Evolutionary conservation across 306 rosid species (phyloP).

Genomic region (Macrotyloma uniflorum): DNA sequence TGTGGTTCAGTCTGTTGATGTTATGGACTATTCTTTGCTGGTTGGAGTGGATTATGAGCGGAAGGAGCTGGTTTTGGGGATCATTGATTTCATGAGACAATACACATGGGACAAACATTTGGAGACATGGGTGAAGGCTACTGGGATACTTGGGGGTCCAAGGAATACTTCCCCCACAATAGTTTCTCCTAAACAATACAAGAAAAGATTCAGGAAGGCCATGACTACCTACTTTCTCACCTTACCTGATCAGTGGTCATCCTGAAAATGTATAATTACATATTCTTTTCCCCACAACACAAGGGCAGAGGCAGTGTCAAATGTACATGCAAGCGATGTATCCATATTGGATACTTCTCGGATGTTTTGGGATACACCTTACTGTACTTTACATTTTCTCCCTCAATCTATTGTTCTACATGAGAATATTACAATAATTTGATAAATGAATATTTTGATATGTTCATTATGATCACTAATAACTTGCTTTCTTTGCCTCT

Average conservation of each 20-base stretch:
- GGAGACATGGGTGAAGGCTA: conserved; percentile 96
- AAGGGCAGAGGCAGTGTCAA: background rate
- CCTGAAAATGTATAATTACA: conserved; percentile 26
- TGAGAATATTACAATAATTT: conserved; percentile 11
- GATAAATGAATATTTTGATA: background rate
- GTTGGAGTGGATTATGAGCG: conserved; percentile 95
- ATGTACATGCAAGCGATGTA: background rate
- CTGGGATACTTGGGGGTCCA: conserved; percentile 93
- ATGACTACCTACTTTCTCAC: conserved; percentile 97
- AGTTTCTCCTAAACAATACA: conserved; percentile 90
- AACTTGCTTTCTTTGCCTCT: background rate
- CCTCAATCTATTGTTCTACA: background rate
- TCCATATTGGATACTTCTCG: conserved; percentile 20
- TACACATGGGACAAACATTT: conserved; percentile 99
- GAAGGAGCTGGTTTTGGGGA: conserved; percentile 89
- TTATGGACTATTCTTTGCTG: conserved; percentile 95
- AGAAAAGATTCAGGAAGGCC: conserved; percentile 94
- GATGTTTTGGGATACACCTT: background rate
- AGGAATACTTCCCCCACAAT: conserved; percentile 90
- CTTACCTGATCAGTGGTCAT: conserved; percentile 84
- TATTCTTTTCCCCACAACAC: conserved; percentile 46
- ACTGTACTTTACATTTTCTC: background rate
- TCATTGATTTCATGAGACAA: conserved; percentile 96
- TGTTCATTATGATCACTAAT: background rate
- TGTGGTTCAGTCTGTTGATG: conserved; percentile 79